These are phyloP conservation scores for Sporisorium graminicola DNA, from an alignment of 1,284 basidiomycete genomes.

Conservation along the genomic window DNA sequence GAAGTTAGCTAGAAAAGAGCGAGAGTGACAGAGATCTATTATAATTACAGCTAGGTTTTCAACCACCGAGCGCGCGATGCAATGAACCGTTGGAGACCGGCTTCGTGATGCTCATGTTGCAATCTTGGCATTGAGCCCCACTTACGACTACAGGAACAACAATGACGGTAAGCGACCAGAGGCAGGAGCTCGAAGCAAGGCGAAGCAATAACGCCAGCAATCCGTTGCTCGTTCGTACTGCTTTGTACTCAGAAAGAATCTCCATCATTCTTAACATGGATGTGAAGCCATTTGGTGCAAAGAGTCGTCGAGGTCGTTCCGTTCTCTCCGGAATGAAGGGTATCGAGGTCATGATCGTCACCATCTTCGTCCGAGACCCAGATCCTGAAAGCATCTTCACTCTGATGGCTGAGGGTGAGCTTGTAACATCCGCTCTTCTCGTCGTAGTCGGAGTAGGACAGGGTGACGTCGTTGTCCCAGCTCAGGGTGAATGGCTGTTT, in stretches of 20 bases:
- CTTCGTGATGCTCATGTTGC: not conserved
- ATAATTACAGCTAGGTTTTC: no score
- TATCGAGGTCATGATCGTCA: slow-evolving; percentile 18
- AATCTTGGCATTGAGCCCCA: no score
- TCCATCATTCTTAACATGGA: slow-evolving; percentile 17
- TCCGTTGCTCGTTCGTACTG: no score
- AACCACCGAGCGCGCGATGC: no score
- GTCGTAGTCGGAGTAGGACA: slow-evolving; percentile 15
- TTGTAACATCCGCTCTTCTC: slow-evolving; percentile 1
- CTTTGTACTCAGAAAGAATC: no score
- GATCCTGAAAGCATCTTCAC: not conserved
- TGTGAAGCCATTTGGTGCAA: slow-evolving; percentile 30
- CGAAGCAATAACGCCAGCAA: no score
- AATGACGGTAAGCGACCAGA: no score
- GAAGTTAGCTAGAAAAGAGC: no score
- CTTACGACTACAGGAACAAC: no score
- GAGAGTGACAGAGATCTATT: no score
- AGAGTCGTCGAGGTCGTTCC: slow-evolving; percentile 11
- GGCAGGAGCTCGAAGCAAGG: no score
- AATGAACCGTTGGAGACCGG: not conserved
- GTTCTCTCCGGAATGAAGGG: no score
- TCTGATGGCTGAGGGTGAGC: not conserved
- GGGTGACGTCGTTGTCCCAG: not conserved
- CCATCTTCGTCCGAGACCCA: slow-evolving; percentile 30
- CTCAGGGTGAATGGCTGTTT: slow-evolving; percentile 5